Evolutionary conservation across 768 basidiomycete genomes (phyloP).

Genomic region (Russula sp.): DNA sequence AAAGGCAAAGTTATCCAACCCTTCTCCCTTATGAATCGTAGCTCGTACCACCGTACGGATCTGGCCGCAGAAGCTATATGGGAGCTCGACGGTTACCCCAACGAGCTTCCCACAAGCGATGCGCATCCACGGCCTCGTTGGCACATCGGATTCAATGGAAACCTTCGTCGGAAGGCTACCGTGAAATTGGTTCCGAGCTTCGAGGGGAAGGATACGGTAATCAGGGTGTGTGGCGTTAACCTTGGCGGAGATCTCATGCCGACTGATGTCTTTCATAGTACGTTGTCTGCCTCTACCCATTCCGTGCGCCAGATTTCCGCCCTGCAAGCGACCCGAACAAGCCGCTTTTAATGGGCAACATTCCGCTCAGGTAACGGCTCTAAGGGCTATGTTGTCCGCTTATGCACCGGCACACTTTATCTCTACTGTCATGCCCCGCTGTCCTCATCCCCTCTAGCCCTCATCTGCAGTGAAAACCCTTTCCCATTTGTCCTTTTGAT

Average conservation of each 20-base stretch:
- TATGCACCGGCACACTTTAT: no score
- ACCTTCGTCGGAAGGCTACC: neutral
- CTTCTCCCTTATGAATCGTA: neutral
- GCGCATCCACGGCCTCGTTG: neutral
- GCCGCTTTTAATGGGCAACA: conserved; percentile 11
- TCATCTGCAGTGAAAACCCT: no score
- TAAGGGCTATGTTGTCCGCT: neutral
- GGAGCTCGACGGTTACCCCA: neutral
- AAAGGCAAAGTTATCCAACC: neutral
- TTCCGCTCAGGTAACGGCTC: neutral
- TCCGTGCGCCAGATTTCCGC: neutral
- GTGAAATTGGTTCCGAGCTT: conserved; percentile 6
- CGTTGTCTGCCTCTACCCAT: conserved; percentile 2
- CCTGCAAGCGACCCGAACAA: neutral
- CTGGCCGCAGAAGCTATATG: conserved; percentile 10
- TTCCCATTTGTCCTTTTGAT: no score
- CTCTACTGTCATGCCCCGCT: neutral
- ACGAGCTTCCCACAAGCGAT: neutral
- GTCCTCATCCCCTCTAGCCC: no score
- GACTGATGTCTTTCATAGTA: neutral
- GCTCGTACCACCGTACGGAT: conserved; percentile 1
- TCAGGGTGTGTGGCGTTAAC: conserved; percentile 10
- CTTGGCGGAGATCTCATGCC: no score
- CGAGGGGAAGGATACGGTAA: neutral
- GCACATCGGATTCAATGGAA: conserved; percentile 6